These are phyloP conservation scores for Aspergillus tamarii DNA, from an alignment of 2,329 filamentous ascomycete genomes.

Conservation along the genomic window DNA sequence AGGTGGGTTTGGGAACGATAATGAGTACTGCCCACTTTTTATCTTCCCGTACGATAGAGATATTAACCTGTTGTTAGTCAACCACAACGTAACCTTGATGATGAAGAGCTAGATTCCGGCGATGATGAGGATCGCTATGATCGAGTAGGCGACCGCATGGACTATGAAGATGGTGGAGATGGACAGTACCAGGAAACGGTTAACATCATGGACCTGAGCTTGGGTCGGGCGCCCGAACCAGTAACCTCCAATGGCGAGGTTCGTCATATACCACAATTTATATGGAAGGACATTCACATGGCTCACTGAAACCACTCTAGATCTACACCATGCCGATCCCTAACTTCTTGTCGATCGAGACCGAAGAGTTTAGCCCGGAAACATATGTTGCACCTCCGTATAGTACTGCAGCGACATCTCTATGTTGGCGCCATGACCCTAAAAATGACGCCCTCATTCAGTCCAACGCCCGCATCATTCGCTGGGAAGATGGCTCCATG, in stretches of 20 bases:
- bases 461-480: slow-evolving; percentile 67
- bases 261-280: slow-evolving; percentile 12
- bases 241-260: slow-evolving; percentile 50
- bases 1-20: slow-evolving; percentile 36
- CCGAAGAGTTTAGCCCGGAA: slow-evolving; percentile 62
- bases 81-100: slow-evolving; percentile 56
- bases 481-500: slow-evolving; percentile 69
- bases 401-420: slow-evolving; percentile 65
- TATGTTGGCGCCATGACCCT: slow-evolving; percentile 69
- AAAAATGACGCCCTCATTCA: slow-evolving; percentile 60
- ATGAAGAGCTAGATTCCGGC: slow-evolving; percentile 65
- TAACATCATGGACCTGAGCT: slow-evolving; percentile 58
- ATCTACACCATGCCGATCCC: slow-evolving; percentile 68
- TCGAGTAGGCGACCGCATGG: slow-evolving; percentile 51
- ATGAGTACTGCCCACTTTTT: slow-evolving; percentile 31
- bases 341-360: slow-evolving; percentile 63
- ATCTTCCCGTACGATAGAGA: background rate
- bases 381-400: slow-evolving; percentile 66
- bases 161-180: slow-evolving; percentile 45
- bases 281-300: background rate
- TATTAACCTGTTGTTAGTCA: slow-evolving; percentile 30
- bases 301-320: slow-evolving; percentile 34
- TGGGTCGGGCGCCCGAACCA: slow-evolving; percentile 61
- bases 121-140: slow-evolving; percentile 63
- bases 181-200: slow-evolving; percentile 51